Evolutionary conservation across 345 rosid genomes (phyloP).

Genomic region (Citrus australasica): DNA sequence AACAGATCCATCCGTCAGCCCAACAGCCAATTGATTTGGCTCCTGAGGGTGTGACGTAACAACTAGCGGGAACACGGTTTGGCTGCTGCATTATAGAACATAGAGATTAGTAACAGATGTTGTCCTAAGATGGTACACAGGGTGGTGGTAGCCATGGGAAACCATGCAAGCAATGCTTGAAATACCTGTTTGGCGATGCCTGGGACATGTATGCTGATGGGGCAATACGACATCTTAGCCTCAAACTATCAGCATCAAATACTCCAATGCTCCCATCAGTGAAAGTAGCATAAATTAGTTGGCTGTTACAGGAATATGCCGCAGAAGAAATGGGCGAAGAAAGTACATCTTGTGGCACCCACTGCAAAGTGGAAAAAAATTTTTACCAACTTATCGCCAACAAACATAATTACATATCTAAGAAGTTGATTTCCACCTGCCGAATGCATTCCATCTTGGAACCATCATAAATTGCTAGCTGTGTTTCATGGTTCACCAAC

Average conservation of each 20-base stretch:
- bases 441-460: slow-evolving; percentile 60
- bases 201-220: slow-evolving; percentile 39
- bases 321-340: slow-evolving; percentile 52
- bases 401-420: not conserved
- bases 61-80: slow-evolving; percentile 42
- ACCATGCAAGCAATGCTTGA: not conserved
- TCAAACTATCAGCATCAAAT: slow-evolving; percentile 40
- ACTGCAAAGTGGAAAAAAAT: slow-evolving; percentile 27
- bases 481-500: slow-evolving; percentile 71
- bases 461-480: slow-evolving; percentile 67
- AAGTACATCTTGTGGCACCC: slow-evolving; percentile 52
- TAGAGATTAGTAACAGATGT: not conserved
- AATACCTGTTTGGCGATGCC: slow-evolving; percentile 26
- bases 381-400: not conserved
- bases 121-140: not conserved
- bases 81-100: slow-evolving; percentile 24
- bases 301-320: slow-evolving; percentile 61
- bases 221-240: slow-evolving; percentile 41
- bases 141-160: not conserved
- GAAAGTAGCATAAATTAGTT: slow-evolving; percentile 50
- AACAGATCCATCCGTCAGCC: slow-evolving; percentile 60
- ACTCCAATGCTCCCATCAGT: slow-evolving; percentile 53
- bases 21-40: slow-evolving; percentile 63
- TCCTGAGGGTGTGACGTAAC: slow-evolving; percentile 73
- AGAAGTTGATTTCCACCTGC: slow-evolving; percentile 41